Base-by-base conservation (phyloP, 2,329 filamentous ascomycete genomes). In the Nigrograna mackinnonii region DNA sequence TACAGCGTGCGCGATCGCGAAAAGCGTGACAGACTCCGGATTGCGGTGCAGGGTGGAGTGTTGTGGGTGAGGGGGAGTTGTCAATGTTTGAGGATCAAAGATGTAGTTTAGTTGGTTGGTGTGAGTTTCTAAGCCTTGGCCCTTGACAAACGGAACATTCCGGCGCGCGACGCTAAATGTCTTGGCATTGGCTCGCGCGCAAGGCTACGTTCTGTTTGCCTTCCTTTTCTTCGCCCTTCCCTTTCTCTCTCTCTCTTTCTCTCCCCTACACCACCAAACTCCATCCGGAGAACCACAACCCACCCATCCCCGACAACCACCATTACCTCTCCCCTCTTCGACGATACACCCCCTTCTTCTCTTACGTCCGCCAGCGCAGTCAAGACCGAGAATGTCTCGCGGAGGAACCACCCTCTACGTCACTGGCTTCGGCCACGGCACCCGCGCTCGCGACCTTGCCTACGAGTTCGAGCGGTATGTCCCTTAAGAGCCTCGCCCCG, bases 391-490 rank as follows among this genome's bases (percentile, higher is more conserved):
- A 68, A 96, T 96, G 91, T 96, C 91, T 84, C 89, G 91, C 70
- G 85, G 88, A 72, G 87, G 90, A 62, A 95, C 89, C 49, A 97
- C 92, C 44, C 89, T 97, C 60, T 97, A 97, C 79, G 92, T 97
- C 74, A 96, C 91, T 68, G 94, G 94, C 82, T 99, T 99, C 76
- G 95, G 92, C 83, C 91, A 96, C 76, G 91, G 92, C 74, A 96
- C 92, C 73, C 90, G 94, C 80, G 91, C 94, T 73, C 90, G 94
- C 84, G 91, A 99, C 81, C 89, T 97, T 73, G 91, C 92, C 79
- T 96, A 95, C 88, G 92, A 97, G 82, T 97, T 97, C 88, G 92
- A 97, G 91, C 91, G 92, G 90, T 96, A 96, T 84, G 91, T 95
- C 81, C 79, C 73, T 77, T 75, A 76, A 49, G 20, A 67, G 65